Evolutionary conservation across 495 filamentous ascomycete genomes (phyloP).

Genomic region (Podospora comata): DNA sequence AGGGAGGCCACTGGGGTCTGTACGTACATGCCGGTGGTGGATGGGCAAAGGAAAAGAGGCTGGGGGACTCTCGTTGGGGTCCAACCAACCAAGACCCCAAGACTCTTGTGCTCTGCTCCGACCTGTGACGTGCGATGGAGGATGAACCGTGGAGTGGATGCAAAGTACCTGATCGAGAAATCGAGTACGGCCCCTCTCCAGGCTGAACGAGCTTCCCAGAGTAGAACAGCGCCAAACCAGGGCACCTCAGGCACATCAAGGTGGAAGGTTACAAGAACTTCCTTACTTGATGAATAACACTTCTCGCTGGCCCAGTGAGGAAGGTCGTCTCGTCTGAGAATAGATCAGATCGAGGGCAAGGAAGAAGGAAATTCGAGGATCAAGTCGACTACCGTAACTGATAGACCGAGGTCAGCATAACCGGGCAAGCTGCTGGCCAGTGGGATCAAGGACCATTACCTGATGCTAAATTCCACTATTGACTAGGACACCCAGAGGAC

Average conservation of each 20-base stretch:
- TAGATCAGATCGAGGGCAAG: not conserved
- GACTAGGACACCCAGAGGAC: not conserved
- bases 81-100: not conserved
- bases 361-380: not conserved
- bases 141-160: not conserved
- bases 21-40: not conserved
- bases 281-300: not conserved
- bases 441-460: no score
- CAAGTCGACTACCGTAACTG: no score
- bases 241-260: not conserved
- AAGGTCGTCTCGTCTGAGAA: slow-evolving; percentile 2
- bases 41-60: not conserved
- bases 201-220: not conserved
- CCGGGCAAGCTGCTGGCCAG: no score
- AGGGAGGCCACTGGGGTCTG: not conserved
- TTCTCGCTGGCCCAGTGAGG: slow-evolving; percentile 17
- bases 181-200: slow-evolving; percentile 5
- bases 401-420: no score
- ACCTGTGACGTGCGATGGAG: slow-evolving; percentile 5
- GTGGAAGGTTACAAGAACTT: not conserved
- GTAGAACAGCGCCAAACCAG: not conserved
- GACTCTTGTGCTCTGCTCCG: not conserved
- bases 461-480: not conserved
- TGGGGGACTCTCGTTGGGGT: not conserved
- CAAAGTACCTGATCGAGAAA: slow-evolving; percentile 5